Evolutionary conservation across 1,284 basidiomycete species (phyloP).

Genomic region (Amylostereum chailletii): DNA sequence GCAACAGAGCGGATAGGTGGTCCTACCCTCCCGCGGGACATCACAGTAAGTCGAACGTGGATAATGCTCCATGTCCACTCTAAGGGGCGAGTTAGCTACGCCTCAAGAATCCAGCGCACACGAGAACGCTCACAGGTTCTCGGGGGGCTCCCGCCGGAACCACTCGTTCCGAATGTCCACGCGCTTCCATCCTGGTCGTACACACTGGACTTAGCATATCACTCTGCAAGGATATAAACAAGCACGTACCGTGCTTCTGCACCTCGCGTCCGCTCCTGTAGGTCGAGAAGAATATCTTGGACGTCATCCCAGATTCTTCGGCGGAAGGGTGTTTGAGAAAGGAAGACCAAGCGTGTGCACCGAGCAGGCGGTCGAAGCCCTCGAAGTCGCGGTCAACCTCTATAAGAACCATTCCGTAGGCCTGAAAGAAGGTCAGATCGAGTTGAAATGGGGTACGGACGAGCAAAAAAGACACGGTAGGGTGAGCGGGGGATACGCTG

Average conservation of each 20-base stretch:
- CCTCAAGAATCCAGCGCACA: not conserved
- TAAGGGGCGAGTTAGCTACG: constrained; percentile 13
- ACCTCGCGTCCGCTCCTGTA: constrained; percentile 34
- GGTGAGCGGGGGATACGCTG: not conserved
- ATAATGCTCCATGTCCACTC: constrained; percentile 40
- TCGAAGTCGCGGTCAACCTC: constrained; percentile 37
- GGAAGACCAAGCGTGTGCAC: constrained; percentile 55
- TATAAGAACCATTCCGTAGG: constrained; percentile 57
- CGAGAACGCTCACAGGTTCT: constrained; percentile 18
- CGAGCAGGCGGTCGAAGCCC: constrained; percentile 39
- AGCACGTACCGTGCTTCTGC: constrained; percentile 31
- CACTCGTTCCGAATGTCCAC: constrained; percentile 42
- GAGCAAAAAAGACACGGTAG: too few relatives aligned
- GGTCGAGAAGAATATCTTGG: constrained; percentile 45
- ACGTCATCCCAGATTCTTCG: constrained; percentile 32
- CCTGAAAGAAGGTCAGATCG: constrained; percentile 24
- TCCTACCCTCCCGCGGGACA: constrained; percentile 44
- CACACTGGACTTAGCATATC: not conserved
- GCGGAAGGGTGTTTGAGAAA: constrained; percentile 35
- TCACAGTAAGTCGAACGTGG: constrained; percentile 45
- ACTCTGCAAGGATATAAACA: constrained; percentile 1
- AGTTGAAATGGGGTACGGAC: not conserved
- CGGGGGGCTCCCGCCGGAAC: constrained; percentile 42
- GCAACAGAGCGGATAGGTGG: constrained; percentile 46
- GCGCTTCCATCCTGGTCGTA: constrained; percentile 50